These are phyloP conservation scores for Phytophthora uliginosa DNA, from an alignment of 352 stramenopile species.

Conservation along the genomic window DNA sequence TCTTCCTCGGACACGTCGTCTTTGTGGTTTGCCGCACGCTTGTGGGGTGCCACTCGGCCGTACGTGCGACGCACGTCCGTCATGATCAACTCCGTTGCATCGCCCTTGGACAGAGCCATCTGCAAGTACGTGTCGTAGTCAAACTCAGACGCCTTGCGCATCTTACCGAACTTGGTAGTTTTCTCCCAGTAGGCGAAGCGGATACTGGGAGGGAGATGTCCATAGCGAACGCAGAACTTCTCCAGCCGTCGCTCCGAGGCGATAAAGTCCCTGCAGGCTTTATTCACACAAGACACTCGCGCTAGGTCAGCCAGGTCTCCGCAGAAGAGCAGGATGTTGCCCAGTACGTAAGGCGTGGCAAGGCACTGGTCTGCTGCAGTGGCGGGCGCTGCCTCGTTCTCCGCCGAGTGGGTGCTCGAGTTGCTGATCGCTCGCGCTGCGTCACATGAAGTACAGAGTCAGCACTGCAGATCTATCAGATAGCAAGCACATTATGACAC, in stretches of 20 bases:
- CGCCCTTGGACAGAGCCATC: conserved; percentile 88
- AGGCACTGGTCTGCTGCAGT: conserved; percentile 57
- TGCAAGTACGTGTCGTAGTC: conserved; percentile 90
- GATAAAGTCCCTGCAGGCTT: conserved; percentile 67
- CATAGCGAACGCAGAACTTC: conserved; percentile 88
- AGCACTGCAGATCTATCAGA: conserved; percentile 1
- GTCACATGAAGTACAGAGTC: conserved; percentile 3
- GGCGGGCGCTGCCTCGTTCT: conserved; percentile 16
- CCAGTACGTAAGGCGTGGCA: conserved; percentile 70
- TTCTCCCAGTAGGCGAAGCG: conserved; percentile 88
- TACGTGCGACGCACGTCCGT: conserved; percentile 90
- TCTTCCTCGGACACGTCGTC: conserved; percentile 75
- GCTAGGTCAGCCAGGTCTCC: conserved; percentile 63
- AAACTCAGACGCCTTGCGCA: conserved; percentile 63
- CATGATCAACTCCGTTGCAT: conserved; percentile 84
- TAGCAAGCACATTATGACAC: not conserved
- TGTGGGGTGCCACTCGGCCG: conserved; percentile 83
- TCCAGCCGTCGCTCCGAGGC: conserved; percentile 69
- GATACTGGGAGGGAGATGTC: conserved; percentile 57
- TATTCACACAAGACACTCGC: conserved; percentile 65
- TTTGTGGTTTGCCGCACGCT: conserved; percentile 63
- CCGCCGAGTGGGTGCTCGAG: conserved; percentile 33
- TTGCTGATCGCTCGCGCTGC: conserved; percentile 40
- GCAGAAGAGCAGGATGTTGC: conserved; percentile 80
- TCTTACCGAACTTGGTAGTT: conserved; percentile 44